Conservation (phyloP, 106 monocot species). For the Vanilla planifolia region DNA sequence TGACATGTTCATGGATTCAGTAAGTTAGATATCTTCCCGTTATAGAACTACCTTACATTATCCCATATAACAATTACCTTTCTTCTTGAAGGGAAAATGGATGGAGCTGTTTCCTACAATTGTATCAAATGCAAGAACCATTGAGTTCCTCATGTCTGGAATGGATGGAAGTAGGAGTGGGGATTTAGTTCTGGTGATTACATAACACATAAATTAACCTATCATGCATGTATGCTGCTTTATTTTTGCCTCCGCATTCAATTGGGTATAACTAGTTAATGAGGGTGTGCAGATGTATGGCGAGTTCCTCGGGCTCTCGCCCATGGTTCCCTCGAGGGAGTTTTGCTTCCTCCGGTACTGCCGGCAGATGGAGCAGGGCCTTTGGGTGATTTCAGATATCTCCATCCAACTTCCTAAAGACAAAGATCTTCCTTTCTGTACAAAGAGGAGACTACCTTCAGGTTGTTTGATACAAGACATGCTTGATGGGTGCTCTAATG, state of each 20-base stretch:
- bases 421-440: constrained; percentile 16
- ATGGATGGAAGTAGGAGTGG: constrained; percentile 52
- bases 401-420: constrained; percentile 52
- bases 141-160: constrained; percentile 59
- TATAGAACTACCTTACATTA: background rate
- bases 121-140: constrained; percentile 62
- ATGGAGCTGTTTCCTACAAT: constrained; percentile 70
- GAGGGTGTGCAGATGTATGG: constrained; percentile 65
- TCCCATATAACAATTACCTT: too few relatives aligned
- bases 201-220: background rate
- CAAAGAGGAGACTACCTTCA: constrained; percentile 55
- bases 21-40: constrained; percentile 13
- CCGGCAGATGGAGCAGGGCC: constrained; percentile 66
- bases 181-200: constrained; percentile 50
- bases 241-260: background rate
- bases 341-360: constrained; percentile 76
- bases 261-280: background rate
- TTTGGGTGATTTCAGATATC: constrained; percentile 70
- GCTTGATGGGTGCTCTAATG: constrained; percentile 77
- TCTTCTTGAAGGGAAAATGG: constrained; percentile 58
- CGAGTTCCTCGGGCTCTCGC: constrained; percentile 74
- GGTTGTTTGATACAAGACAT: constrained; percentile 88
- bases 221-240: background rate
- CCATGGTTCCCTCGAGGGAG: constrained; percentile 63
- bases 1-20: constrained; percentile 76